Evolutionary conservation across 2,329 filamentous ascomycete genomes (phyloP).

Genomic region (Cladosporium sp.): DNA sequence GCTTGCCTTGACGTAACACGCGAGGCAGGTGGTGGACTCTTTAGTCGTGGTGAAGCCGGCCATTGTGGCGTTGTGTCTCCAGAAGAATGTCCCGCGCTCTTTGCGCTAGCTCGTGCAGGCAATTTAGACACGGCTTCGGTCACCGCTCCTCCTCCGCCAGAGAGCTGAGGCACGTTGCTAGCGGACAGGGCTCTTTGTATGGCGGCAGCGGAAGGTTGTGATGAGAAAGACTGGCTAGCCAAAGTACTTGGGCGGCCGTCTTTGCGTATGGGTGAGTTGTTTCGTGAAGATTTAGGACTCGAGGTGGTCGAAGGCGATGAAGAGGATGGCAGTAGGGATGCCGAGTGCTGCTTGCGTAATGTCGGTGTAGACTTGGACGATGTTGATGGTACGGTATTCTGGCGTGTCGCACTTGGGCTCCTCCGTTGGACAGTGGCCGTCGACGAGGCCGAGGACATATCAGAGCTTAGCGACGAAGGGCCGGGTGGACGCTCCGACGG

Average conservation of each 20-base stretch:
- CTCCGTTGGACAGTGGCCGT: constrained; percentile 8
- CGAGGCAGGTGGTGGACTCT: constrained; percentile 61
- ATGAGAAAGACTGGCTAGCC: constrained; percentile 32
- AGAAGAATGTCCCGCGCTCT: constrained; percentile 50
- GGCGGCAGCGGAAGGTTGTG: constrained; percentile 57
- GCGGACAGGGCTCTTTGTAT: constrained; percentile 66
- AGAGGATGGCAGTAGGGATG: constrained; percentile 23
- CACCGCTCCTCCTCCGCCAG: constrained; percentile 47
- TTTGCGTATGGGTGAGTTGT: constrained; percentile 45
- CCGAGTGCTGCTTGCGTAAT: constrained; percentile 25
- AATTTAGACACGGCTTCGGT: constrained; percentile 61
- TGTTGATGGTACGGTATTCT: constrained; percentile 15
- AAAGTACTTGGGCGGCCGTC: constrained; percentile 38
- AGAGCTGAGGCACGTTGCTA: constrained; percentile 61
- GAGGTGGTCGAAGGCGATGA: constrained; percentile 34
- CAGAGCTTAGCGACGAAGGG: background rate
- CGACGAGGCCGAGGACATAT: constrained; percentile 5
- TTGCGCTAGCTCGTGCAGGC: constrained; percentile 51
- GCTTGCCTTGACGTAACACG: constrained; percentile 38
- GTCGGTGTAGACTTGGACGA: constrained; percentile 14
- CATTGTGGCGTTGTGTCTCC: constrained; percentile 59
- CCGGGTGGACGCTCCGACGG: background rate
- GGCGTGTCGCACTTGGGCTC: constrained; percentile 7
- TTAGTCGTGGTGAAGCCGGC: constrained; percentile 72
- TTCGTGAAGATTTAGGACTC: constrained; percentile 45